A percentile compares a stretch with the other conserved stretches of the same genome.
Evolutionary conservation across 495 filamentous ascomycete species (phyloP).

Genomic region (Recurvomyces mirabilis): DNA sequence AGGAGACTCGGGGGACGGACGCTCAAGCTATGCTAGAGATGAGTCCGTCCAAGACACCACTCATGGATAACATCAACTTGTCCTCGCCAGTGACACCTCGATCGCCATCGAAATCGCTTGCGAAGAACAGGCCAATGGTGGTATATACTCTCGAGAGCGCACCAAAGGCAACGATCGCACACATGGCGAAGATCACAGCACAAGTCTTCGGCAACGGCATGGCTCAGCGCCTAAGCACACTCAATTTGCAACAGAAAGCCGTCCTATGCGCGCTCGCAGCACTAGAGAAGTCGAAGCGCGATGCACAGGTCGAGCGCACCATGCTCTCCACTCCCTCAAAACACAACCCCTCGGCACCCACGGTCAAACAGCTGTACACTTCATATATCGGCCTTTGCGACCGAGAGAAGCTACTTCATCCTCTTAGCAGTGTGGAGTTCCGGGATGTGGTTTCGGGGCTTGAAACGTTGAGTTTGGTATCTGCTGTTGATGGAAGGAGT

Average conservation of each 20-base stretch:
- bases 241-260: constrained; percentile 95
- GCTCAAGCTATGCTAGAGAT: constrained; percentile 42
- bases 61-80: constrained; percentile 59
- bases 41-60: constrained; percentile 45
- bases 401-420: constrained; percentile 71
- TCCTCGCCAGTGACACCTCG: constrained; percentile 42
- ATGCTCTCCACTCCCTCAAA: constrained; percentile 48
- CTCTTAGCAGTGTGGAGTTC: constrained; percentile 80
- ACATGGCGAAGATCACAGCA: constrained; percentile 81
- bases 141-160: constrained; percentile 58
- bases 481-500: constrained; percentile 52
- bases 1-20: constrained; percentile 60
- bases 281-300: constrained; percentile 53
- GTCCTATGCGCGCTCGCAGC: constrained; percentile 79
- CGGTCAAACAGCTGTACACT: constrained; percentile 65
- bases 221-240: constrained; percentile 63
- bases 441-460: constrained; percentile 83
- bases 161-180: constrained; percentile 76
- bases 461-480: constrained; percentile 70
- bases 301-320: constrained; percentile 15
- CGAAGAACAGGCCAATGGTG: constrained; percentile 6
- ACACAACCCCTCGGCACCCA: constrained; percentile 46
- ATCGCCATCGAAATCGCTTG: constrained; percentile 20
- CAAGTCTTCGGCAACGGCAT: constrained; percentile 77
- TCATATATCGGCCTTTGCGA: constrained; percentile 71